Evolutionary conservation across 2,329 filamentous ascomycete species (phyloP), one percentile per base, ranked within the genome.

Genomic region (Aspergillus pseudotamarii): DNA sequence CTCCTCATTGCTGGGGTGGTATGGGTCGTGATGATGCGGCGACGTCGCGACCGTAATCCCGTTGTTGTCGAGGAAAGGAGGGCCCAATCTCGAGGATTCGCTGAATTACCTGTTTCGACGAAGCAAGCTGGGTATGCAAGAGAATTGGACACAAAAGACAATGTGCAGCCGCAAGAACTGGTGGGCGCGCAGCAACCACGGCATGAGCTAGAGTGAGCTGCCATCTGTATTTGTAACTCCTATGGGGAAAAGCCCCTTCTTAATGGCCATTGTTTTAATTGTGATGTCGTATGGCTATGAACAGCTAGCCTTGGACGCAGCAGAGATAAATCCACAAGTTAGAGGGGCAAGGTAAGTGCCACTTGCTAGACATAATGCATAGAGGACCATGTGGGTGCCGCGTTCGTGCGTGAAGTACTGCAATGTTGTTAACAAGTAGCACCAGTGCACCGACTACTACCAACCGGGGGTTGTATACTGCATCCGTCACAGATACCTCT

Each of bases 371-470:
- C 76, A 75, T 50, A 79, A 75, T 3, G 76, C 75, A 59, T 80
- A 80, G 0, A 80, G 59, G 1, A 71, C 77, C 75, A 80, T 79
- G 59, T 79, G 80, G 11, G 70, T 73, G 12, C 78, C 78, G 23
- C 78, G 75, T 62, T 80, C 73, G 53, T 80, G 78, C 2, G 77
- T 78, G 59, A 80, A 80, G 61, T 79, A 82, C 77, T 81, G 51
- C 14, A 12, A 32, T 11, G 14, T 5, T 26, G 3, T 26, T 4
- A 4, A 26, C 26, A 2, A 2, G 2, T 26, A 26, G 26, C 26
- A 26, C 2, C 26, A 26, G 26, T 26, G 26, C 26, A 4, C 26
- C 26, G 26, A 26, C 26, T 26, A 26, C 4, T 4, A 26, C 26
- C 4, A n/a, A n/a, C n/a, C 4, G 4, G 26, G 4, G 10, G 19